phyloP scores from a whole-genome alignment of 2,329 filamentous ascomycete species.

The Aspergillus arachidicola region DNA sequence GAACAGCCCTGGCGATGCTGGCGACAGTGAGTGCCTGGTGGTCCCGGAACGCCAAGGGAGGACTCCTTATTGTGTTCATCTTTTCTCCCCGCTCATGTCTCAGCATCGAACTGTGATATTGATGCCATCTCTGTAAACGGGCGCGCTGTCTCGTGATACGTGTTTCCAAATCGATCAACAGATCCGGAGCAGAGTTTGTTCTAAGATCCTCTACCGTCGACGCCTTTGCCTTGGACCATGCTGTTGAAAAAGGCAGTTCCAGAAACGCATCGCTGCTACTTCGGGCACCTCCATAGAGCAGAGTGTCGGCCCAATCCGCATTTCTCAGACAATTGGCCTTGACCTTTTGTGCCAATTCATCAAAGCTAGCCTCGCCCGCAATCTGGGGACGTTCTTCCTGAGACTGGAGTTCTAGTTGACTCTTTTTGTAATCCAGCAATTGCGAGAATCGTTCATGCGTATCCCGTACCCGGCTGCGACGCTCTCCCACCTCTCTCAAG shows the following conservation, averaged over 20 bases:
- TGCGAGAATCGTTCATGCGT: conserved; percentile 67
- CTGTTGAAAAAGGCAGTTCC: conserved; percentile 65
- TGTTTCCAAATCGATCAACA: conserved; percentile 69
- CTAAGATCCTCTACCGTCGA: conserved; percentile 52
- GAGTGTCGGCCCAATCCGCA: conserved; percentile 70
- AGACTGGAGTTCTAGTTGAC: conserved; percentile 49
- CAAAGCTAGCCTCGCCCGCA: conserved; percentile 46
- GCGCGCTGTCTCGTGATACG: conserved; percentile 68
- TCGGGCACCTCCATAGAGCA: conserved; percentile 68
- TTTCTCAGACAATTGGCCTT: conserved; percentile 77
- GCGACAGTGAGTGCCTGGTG: conserved; percentile 43
- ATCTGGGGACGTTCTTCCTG: conserved; percentile 26
- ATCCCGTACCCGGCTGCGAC: conserved; percentile 61
- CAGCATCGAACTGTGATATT: conserved; percentile 55
- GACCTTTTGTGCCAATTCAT: conserved; percentile 50
- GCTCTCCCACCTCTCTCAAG: conserved; percentile 60
- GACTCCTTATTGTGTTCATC: conserved; percentile 12
- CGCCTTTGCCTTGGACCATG: conserved; percentile 70
- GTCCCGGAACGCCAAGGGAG: conserved; percentile 36
- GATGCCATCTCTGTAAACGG: conserved; percentile 72
- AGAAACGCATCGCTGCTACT: conserved; percentile 65
- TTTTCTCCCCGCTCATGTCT: conserved; percentile 17
- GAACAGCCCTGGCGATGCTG: conserved; percentile 39
- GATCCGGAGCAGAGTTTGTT: conserved; percentile 29
- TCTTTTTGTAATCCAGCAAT: conserved; percentile 65